Conservation (phyloP, 2,329 filamentous ascomycete genomes). For the Alternaria metachromatica region DNA sequence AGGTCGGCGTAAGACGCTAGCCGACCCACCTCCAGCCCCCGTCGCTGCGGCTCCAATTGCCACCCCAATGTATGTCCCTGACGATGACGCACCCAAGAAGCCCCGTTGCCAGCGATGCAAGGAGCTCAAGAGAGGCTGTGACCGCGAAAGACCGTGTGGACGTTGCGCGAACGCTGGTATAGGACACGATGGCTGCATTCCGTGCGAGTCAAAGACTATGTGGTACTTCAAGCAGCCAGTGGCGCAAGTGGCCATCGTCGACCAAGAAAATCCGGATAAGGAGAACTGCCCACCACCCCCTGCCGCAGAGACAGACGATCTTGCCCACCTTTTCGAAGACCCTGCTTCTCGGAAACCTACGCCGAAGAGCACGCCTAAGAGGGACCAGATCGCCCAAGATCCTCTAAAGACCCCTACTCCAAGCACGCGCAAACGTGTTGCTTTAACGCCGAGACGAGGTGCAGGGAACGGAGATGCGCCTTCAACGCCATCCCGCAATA, state of each 20-base stretch:
- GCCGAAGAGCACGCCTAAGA: slow-evolving; percentile 65
- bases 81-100: slow-evolving; percentile 24
- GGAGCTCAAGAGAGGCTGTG: slow-evolving; percentile 29
- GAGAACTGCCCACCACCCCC: slow-evolving; percentile 60
- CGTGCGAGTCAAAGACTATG: slow-evolving; percentile 21
- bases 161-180: slow-evolving; percentile 30
- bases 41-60: slow-evolving; percentile 3
- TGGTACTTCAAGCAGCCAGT: slow-evolving; percentile 27
- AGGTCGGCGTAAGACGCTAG: slow-evolving; percentile 66
- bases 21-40: slow-evolving; percentile 51
- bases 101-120: slow-evolving; percentile 36
- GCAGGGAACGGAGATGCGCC: slow-evolving; percentile 24
- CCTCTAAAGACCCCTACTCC: slow-evolving; percentile 56
- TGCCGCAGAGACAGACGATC: slow-evolving; percentile 55
- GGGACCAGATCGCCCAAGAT: slow-evolving; percentile 61
- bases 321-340: slow-evolving; percentile 72
- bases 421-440: slow-evolving; percentile 45
- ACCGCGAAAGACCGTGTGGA: slow-evolving; percentile 35
- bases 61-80: slow-evolving; percentile 8
- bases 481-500: slow-evolving; percentile 42
- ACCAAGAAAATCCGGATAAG: slow-evolving; percentile 56
- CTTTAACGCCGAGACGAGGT: slow-evolving; percentile 42
- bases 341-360: slow-evolving; percentile 63
- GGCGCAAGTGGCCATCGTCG: slow-evolving; percentile 14
- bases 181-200: slow-evolving; percentile 30